A percentile compares a stretch with the other conserved stretches of the same genome.
phyloP scores from a whole-genome alignment of 345 rosid genomes.

The Trapa incisa region DNA sequence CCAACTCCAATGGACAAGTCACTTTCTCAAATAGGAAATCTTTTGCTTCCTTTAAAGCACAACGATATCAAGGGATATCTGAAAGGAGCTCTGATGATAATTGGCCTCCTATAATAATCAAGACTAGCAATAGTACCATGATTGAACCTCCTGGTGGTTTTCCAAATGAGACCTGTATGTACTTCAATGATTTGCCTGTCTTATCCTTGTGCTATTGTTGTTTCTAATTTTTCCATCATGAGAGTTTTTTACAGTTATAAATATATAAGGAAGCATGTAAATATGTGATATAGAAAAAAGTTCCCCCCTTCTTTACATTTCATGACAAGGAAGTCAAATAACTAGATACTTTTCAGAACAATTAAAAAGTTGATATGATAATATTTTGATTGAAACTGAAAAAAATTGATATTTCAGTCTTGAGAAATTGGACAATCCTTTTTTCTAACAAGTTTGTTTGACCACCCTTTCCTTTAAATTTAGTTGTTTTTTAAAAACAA shows the following conservation, averaged over 20 bases:
- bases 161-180: slow-evolving; percentile 59
- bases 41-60: slow-evolving; percentile 30
- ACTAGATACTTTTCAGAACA: background rate
- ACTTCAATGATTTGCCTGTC: background rate
- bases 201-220: background rate
- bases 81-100: slow-evolving; percentile 53
- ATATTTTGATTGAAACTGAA: background rate
- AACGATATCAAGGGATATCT: slow-evolving; percentile 30
- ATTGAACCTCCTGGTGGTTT: slow-evolving; percentile 40
- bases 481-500: background rate
- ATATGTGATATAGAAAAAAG: background rate
- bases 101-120: slow-evolving; percentile 31
- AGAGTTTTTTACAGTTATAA: background rate
- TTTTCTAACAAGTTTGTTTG: too few relatives aligned
- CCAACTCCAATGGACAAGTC: slow-evolving; percentile 33
- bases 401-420: background rate
- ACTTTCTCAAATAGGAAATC: slow-evolving; percentile 29
- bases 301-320: background rate
- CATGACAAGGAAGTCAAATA: background rate
- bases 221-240: background rate
- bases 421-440: background rate
- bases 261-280: background rate
- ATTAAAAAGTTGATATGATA: background rate
- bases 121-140: slow-evolving; percentile 27
- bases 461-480: too few relatives aligned